Conservation (phyloP, 768 basidiomycete species). For the Boletus patriciae region DNA sequence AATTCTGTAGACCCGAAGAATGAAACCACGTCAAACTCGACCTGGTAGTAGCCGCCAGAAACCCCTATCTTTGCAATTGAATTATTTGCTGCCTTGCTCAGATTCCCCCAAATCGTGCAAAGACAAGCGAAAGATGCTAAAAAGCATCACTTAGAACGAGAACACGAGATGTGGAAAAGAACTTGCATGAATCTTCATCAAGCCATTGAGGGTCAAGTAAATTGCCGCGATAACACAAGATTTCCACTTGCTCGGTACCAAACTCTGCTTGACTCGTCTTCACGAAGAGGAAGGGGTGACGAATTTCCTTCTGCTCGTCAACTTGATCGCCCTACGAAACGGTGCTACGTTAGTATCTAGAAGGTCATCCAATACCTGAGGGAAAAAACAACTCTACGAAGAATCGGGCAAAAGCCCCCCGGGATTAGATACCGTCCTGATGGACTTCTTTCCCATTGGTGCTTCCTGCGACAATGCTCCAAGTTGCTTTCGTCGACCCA, state of each 20-base stretch:
- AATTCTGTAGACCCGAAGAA: conserved; percentile 4
- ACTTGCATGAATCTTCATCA: conserved; percentile 9
- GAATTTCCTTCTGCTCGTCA: conserved; percentile 1
- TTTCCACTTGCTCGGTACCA: not conserved
- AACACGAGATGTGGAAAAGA: not conserved
- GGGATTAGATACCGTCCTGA: not conserved
- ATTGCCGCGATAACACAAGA: conserved; percentile 2
- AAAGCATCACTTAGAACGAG: not conserved
- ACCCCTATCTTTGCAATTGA: not conserved
- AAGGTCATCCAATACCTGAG: not conserved
- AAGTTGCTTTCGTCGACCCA: not conserved
- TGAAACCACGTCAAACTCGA: not conserved
- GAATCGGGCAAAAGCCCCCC: not conserved
- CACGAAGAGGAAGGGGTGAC: not conserved
- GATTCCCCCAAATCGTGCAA: not conserved
- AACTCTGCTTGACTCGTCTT: not conserved
- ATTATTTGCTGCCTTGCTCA: not conserved
- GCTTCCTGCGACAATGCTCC: conserved; percentile 2
- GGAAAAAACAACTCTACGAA: not conserved
- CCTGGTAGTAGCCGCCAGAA: conserved; percentile 1
- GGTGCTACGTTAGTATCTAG: not conserved
- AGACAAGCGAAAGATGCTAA: not conserved
- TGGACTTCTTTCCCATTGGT: not conserved
- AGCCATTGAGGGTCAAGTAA: conserved; percentile 1
- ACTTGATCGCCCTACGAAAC: conserved; percentile 1